Evolutionary conservation across 2,329 filamentous ascomycete genomes (phyloP), one percentile per base, ranked within the genome.

Genomic region (Aspergillus hortae): DNA sequence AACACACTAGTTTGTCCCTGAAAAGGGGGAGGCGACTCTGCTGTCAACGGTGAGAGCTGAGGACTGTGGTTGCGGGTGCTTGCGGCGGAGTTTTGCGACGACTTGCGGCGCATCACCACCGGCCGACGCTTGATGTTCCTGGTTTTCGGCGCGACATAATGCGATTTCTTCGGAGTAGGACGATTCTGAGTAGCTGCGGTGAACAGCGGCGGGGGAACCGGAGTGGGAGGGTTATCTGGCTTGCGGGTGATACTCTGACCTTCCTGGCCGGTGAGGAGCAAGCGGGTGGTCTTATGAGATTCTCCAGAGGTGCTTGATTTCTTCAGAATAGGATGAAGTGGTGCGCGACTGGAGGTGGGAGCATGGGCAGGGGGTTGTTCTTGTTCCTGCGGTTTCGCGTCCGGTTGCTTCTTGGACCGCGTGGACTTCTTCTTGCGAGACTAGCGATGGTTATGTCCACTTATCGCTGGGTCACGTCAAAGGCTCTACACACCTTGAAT

Each of bases 291-390:
- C 41, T 70, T 70, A 3, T 61, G 61, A 3, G 60, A 46, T 41
- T 67, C 65, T 27, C 55, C 57, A n/a, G 58, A 52, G 9, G 50
- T 52, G 35, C 61, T 62, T 3, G 67, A 59, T 51, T 72, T 75
- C 58, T 75, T 75, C 15, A 74, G 56, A 32, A 75, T 75, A 4
- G 72, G 63, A 15, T 62, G 65, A 32, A 69, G 61, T 17, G 63
- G 55, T n/a, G 44, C 27, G 51, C 55, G 53, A 19, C 33, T 19
- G 11, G 23, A 23, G 10, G 32, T 42, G 11, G 40, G 40, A 19
- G 19, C 41, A 25, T 38, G 50, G 23, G 19, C 27, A 1, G 47
- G 23, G n/a, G 43, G 43, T 30, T 25, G 17, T 19, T 33, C 33
- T 14, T 48, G 44, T n/a, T 48, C 48, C 32, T 32, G 25, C 12